These are phyloP conservation scores for Pythium plurisporium DNA, from an alignment of 352 stramenopile species.

Conservation along the genomic window DNA sequence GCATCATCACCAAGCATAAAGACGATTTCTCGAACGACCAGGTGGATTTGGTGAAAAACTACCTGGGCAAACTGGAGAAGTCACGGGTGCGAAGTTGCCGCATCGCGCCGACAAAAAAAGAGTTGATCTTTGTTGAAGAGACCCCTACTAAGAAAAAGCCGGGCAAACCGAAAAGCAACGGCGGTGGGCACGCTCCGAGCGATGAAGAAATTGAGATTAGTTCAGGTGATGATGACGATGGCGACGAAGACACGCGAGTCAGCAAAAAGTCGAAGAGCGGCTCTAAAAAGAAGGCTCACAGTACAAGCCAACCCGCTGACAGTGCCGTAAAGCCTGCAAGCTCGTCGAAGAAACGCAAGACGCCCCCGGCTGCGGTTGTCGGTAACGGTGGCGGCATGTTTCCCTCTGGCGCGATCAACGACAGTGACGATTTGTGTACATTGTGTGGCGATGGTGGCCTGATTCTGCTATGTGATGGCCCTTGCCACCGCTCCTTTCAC, in stretches of 20 bases:
- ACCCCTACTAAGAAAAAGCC: conserved; percentile 28
- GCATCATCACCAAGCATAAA: conserved; percentile 67
- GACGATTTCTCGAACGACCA: conserved; percentile 82
- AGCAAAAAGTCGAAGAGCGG: conserved; percentile 31
- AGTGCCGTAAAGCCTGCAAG: conserved; percentile 3
- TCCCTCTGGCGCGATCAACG: conserved; percentile 63
- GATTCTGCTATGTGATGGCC: conserved; percentile 90
- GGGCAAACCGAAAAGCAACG: conserved; percentile 2
- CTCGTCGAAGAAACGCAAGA: conserved; percentile 29
- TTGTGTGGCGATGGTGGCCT: conserved; percentile 89
- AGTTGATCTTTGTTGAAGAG: conserved; percentile 3
- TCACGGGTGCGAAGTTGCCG: conserved; percentile 78
- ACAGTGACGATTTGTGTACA: conserved; percentile 89
- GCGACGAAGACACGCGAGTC: conserved; percentile 16
- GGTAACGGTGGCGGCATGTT: conserved; percentile 27
- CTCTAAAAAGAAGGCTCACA: conserved; percentile 29
- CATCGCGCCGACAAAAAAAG: conserved; percentile 33
- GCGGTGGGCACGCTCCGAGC: conserved; percentile 8
- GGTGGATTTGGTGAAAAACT: conserved; percentile 70
- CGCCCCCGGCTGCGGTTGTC: not conserved
- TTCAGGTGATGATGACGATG: conserved; percentile 36
- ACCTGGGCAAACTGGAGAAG: conserved; percentile 74
- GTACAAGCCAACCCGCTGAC: not conserved
- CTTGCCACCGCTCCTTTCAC: conserved; percentile 92
- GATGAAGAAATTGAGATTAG: conserved; percentile 41